These are phyloP conservation scores for Bipolaris zeicola DNA, from an alignment of 2,329 filamentous ascomycete genomes.

Conservation along the genomic window DNA sequence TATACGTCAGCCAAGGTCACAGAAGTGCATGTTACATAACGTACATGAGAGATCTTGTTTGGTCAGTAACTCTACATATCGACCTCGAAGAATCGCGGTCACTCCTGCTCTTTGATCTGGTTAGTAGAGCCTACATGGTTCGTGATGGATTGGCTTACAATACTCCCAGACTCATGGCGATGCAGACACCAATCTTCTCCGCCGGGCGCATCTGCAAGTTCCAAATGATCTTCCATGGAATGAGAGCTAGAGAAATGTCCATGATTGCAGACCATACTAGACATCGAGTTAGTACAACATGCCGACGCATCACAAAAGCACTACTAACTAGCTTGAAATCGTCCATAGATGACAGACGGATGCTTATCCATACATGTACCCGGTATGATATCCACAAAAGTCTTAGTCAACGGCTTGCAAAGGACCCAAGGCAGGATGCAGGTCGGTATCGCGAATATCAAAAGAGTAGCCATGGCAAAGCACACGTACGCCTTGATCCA, in stretches of 20 bases:
- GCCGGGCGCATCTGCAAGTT: slow-evolving; percentile 13
- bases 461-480: slow-evolving; percentile 12
- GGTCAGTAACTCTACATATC: slow-evolving; percentile 3
- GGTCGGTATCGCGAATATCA: slow-evolving; percentile 11
- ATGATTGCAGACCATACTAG: slow-evolving; percentile 21
- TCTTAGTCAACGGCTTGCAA: slow-evolving; percentile 15
- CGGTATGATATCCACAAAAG: slow-evolving; percentile 10
- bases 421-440: slow-evolving; percentile 11
- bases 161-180: slow-evolving; percentile 20
- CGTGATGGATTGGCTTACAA: slow-evolving; percentile 3
- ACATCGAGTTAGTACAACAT: slow-evolving; percentile 4
- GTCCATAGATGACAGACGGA: slow-evolving; percentile 10
- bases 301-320: not conserved
- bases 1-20: not conserved
- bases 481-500: slow-evolving; percentile 13
- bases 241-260: slow-evolving; percentile 16
- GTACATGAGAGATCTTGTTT: slow-evolving; percentile 4
- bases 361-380: slow-evolving; percentile 10
- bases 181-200: slow-evolving; percentile 19
- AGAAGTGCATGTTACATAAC: not conserved
- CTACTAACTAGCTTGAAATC: slow-evolving; percentile 12
- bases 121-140: not conserved
- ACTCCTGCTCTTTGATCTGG: slow-evolving; percentile 1
- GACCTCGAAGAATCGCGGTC: slow-evolving; percentile 1
- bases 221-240: slow-evolving; percentile 18